phyloP scores from a whole-genome alignment of 805 yeast species.

The Lipomyces orientalis region DNA sequence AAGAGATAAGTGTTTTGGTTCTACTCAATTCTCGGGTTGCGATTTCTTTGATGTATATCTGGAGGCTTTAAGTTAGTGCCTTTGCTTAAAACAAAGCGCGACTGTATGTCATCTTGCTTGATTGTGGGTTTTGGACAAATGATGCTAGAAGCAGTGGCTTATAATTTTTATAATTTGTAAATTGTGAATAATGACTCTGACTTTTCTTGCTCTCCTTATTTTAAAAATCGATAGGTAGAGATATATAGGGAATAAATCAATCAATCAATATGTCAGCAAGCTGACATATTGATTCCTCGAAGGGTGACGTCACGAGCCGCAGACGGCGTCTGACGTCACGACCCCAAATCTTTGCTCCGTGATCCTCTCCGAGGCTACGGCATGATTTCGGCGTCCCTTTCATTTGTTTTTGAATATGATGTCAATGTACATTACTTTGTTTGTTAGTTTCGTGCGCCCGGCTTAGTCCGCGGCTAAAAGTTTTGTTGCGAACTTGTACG shows the following conservation, averaged over 20 bases:
- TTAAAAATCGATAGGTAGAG: not conserved
- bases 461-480: no score
- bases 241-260: not conserved
- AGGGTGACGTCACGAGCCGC: no score
- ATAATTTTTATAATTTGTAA: not conserved
- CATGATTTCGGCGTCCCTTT: no score
- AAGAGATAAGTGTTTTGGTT: not conserved
- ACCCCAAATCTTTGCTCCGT: no score
- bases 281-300: no score
- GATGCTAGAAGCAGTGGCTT: not conserved
- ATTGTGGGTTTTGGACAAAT: not conserved
- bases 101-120: constrained; percentile 1
- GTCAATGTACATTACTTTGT: no score
- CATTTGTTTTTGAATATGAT: no score
- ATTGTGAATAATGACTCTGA: not conserved
- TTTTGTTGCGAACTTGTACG: no score
- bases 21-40: not conserved
- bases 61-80: not conserved
- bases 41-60: not conserved
- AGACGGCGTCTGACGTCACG: no score
- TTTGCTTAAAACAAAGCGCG: not conserved
- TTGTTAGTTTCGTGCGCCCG: no score
- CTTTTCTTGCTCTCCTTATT: not conserved
- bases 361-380: no score
- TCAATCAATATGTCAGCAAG: no score